phyloP scores from a whole-genome alignment of 225 moss, liverwort and hornwort species.

The Rhytidiadelphus loreus region DNA sequence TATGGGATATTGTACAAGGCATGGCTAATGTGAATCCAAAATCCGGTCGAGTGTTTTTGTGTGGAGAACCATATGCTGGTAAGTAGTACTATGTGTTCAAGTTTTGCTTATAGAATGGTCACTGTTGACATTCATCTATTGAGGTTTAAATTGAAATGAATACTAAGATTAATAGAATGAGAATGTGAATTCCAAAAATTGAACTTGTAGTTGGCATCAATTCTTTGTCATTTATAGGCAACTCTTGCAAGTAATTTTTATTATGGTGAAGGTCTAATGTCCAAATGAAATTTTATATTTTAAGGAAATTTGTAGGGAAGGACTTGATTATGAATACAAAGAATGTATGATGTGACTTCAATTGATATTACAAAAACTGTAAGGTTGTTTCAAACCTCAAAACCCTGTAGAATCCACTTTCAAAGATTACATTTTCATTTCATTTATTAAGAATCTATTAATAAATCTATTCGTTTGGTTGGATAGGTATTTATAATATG shows the following conservation, averaged over 20 bases:
- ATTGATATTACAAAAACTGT: background rate
- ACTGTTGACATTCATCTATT: background rate
- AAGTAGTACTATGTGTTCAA: background rate
- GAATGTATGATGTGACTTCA: background rate
- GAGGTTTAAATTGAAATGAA: background rate
- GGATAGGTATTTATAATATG: rapidly evolving
- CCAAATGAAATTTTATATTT: background rate
- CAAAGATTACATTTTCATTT: background rate
- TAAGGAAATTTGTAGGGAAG: background rate
- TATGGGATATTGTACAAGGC: background rate
- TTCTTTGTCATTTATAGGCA: background rate
- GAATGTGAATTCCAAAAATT: background rate
- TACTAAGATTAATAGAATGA: background rate
- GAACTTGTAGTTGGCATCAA: background rate
- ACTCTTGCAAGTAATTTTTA: background rate
- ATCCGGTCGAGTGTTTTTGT: background rate
- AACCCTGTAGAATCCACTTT: background rate
- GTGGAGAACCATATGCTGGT: background rate
- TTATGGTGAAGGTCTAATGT: background rate
- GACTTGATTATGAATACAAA: background rate
- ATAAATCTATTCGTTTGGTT: background rate
- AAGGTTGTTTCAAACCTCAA: background rate
- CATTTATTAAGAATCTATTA: no score
- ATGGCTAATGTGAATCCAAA: background rate
- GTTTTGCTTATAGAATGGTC: background rate